Conservation (phyloP, 2,329 filamentous ascomycete genomes). For the Colletotrichum tropicale region DNA sequence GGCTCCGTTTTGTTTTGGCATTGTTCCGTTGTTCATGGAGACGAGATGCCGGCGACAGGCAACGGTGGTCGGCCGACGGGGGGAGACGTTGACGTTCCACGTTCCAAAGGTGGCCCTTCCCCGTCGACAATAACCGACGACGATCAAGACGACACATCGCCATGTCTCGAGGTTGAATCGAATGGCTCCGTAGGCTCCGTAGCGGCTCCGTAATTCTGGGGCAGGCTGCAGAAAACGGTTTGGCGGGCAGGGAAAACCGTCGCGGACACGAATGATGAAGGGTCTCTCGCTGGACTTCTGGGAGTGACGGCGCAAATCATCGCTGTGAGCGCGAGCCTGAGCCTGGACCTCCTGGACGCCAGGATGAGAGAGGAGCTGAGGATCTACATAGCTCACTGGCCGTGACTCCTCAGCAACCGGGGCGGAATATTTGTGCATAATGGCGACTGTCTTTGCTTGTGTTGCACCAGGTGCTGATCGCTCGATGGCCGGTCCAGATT, state of each 20-base stretch:
- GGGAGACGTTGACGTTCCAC: not conserved
- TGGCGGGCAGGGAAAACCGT: not conserved
- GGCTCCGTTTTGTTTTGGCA: constrained; percentile 4
- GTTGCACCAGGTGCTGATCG: constrained; percentile 4
- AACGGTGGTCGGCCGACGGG: not conserved
- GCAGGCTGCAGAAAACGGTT: not conserved
- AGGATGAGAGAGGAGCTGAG: not conserved
- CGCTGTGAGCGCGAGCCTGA: not conserved
- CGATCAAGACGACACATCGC: constrained; percentile 19
- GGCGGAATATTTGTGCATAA: not conserved
- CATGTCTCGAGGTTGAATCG: not conserved
- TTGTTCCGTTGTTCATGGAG: not conserved
- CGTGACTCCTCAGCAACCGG: not conserved
- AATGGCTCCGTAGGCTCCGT: not conserved
- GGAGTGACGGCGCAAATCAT: not conserved
- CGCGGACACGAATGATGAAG: not conserved
- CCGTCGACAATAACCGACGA: not conserved
- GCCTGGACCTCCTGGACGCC: not conserved
- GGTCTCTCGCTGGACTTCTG: not conserved
- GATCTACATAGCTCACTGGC: not conserved
- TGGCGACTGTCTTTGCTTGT: not conserved
- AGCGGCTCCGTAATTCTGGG: constrained; percentile 6
- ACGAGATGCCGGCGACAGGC: not conserved
- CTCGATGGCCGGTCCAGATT: constrained; percentile 2
- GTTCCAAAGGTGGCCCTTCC: not conserved